Evolutionary conservation across 108 stramenopile genomes (phyloP).

Genomic region (Licmophora abbreviata): DNA sequence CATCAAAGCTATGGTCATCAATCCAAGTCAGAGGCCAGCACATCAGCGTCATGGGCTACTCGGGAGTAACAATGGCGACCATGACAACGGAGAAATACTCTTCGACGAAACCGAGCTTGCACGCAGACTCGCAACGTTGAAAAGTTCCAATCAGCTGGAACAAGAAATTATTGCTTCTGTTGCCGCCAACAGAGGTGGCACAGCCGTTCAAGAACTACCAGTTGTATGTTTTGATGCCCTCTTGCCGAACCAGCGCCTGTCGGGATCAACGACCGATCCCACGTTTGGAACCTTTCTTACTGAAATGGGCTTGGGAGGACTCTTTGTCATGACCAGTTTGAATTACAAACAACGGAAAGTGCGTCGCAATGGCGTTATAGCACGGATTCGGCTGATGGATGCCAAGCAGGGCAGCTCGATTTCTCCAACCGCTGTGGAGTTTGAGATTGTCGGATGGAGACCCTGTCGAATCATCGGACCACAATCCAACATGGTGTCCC

Average conservation of each 20-base stretch:
- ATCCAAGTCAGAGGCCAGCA: no score
- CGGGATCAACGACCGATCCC: constrained; percentile 50
- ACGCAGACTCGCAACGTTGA: no score
- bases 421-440: constrained; percentile 55
- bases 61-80: no score
- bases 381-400: constrained; percentile 39
- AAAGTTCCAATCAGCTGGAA: no score
- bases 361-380: constrained; percentile 36
- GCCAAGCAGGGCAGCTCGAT: constrained; percentile 2
- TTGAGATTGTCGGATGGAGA: constrained; percentile 29
- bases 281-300: constrained; percentile 40
- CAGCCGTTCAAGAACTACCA: constrained; percentile 24
- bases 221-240: constrained; percentile 47
- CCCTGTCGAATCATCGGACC: constrained; percentile 21
- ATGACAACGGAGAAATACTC: no score
- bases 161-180: no score
- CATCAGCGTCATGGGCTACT: no score
- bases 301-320: constrained; percentile 42
- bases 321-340: constrained; percentile 47
- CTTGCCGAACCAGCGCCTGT: constrained; percentile 36
- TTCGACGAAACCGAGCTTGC: no score
- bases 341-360: constrained; percentile 30
- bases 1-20: no score
- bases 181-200: no score
- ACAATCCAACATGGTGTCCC: constrained; percentile 18